A percentile compares a stretch with the other conserved stretches of the same genome.
These are phyloP conservation scores for Gamsiella multidivaricata DNA, from an alignment of 192 early-diverging fungal species.

Conservation along the genomic window DNA sequence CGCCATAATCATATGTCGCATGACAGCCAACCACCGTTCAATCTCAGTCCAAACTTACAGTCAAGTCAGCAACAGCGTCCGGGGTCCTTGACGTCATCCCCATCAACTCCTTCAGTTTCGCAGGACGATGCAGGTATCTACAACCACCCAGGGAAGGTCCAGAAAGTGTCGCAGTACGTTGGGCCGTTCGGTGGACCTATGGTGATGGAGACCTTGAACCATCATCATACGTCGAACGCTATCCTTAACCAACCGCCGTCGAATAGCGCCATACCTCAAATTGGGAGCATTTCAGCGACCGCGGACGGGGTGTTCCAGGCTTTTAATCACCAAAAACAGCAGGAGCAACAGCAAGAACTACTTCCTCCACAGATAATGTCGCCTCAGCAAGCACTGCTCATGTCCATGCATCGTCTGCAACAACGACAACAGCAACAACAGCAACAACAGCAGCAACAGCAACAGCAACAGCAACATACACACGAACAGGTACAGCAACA, in stretches of 20 bases:
- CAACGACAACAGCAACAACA: constrained; percentile 5
- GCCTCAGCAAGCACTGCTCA: background rate
- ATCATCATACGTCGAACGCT: constrained; percentile 34
- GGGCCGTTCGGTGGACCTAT: constrained; percentile 42
- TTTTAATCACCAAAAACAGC: constrained; percentile 9
- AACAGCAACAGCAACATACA: constrained; percentile 8
- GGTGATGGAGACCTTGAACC: constrained; percentile 40
- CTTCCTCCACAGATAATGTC: background rate
- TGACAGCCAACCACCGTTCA: background rate
- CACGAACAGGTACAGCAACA: constrained; percentile 2
- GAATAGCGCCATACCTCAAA: constrained; percentile 11
- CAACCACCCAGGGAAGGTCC: constrained; percentile 27
- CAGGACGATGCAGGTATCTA: constrained; percentile 7
- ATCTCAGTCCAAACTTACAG: background rate
- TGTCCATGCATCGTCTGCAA: constrained; percentile 8
- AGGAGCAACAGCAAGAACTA: constrained; percentile 9
- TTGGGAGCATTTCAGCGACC: background rate
- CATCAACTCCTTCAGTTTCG: background rate
- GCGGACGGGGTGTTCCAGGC: background rate
- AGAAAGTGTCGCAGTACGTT: constrained; percentile 44
- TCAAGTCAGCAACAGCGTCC: background rate
- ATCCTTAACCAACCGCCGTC: constrained; percentile 33
- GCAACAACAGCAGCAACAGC: constrained; percentile 10
- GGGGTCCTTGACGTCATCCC: background rate
- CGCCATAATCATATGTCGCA: constrained; percentile 27